Base-by-base conservation (phyloP, 352 stramenopile genomes). In the Globisporangium polare region DNA sequence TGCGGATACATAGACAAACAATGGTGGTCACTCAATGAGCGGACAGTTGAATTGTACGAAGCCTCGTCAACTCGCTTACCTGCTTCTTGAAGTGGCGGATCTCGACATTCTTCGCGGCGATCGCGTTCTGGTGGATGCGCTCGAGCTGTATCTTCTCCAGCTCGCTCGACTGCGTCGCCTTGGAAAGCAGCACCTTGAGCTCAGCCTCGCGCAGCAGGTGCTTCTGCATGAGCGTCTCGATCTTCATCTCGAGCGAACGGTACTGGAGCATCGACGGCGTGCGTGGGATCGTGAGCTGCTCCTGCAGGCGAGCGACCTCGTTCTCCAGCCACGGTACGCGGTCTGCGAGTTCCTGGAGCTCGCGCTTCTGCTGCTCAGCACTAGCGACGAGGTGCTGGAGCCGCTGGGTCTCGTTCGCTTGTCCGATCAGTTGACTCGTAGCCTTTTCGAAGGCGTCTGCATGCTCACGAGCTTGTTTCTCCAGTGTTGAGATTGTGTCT, bases 251-350 rank as follows among this genome's bases (percentile, higher is more conserved):
- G 3, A 95, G 65, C 1, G 77, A 83, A 20, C 78, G 72, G 52
- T 91, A 92, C 62, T 92, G 79, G 37, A 91, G 61, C 86, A 93
- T 92, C 0, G 83, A 92, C 24, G 83, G 86, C 9, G 84, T 90
- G 24, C 73, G 78, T 22, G 86, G 86, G 17, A 90, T 61, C n/a
- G 68, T 62, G 7, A 80, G 41, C 46, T 88, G 69, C 13, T 73
- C 60, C 18, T 71, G 67, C 17, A 92, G 66, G 2, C 62, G 60
- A 8, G 68, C n/a, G 2, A 93, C 58, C 18, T 90, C 68, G 46
- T 75, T 66, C 62, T 95, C 86, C 1, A 95, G 68, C 6, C 58
- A 58, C 0, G 79, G 68, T 0, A 88, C 66, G 3, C 65, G 73
- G 7, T 64, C 63, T 15, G 66, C 78, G 6, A 74, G 58, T 3